Evolutionary conservation across 148 eudicot genomes (phyloP), one percentile per base, ranked within the genome.

Genomic region (Heliamphora exappendiculata): DNA sequence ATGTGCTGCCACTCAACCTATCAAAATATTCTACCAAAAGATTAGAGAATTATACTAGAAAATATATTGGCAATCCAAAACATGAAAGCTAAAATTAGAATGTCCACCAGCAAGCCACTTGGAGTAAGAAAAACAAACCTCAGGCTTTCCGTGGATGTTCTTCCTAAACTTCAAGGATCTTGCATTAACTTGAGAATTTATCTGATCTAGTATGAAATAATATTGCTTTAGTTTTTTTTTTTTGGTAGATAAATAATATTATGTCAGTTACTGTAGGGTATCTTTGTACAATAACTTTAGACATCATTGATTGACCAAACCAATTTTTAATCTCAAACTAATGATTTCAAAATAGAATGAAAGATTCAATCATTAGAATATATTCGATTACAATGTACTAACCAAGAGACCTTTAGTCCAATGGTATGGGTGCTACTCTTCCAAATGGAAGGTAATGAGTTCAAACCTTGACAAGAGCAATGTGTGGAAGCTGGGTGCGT

Each of bases 81-180:
- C 45, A 36, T 34, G 51, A 39, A 28, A 74, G 58, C 17, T 36
- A 53, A 33, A 62, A 33, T 55, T 58, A 24, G 14, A 44, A 64
- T 71, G 7, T 57, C 7, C 31, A 57, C 20, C 26, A 54, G 57
- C 16, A 57, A 37, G 17, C 10, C 5, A 70, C 8, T 37, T 28
- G 20, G 10, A 75, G 33, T 63, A 66, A 36, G 26, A 42, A 60
- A 59, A 29, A 37, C 51, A 74, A 66, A 92, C 98, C 96, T 94
- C 97, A 3, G 97, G 98, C 78, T 94, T 94, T 70, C 98, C 98
- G 76, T 89, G 82, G 49, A 80, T 24, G 84, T 94, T 94, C 82
- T 83, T 92, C 83, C 68, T 88, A 74, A 94, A 94, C 84, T 79
- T 84, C 80, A 92, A 76, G 78, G 93, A 89, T 76, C 82, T 87